These are phyloP conservation scores for Linnemannia zychae DNA, from an alignment of 192 early-diverging fungal species.

Conservation along the genomic window DNA sequence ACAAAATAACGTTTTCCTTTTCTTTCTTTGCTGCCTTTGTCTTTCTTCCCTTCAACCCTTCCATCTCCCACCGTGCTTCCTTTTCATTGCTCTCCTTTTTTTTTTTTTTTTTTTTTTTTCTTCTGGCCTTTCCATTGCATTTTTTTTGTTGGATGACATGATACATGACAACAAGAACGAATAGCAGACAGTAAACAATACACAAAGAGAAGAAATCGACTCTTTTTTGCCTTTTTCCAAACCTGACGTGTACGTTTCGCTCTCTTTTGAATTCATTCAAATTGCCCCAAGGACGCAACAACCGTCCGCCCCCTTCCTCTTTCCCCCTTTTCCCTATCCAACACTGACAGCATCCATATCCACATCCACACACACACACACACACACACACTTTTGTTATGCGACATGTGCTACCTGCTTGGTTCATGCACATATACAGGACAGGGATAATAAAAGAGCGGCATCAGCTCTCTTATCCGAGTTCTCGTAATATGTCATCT, in stretches of 20 bases:
- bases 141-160: background rate
- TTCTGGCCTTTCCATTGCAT: background rate
- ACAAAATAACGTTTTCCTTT: constrained; percentile 1
- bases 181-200: background rate
- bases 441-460: background rate
- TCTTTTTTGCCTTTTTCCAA: background rate
- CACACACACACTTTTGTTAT: background rate
- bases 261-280: background rate
- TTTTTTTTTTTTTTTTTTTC: background rate
- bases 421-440: background rate
- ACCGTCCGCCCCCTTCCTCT: too few relatives aligned
- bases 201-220: background rate
- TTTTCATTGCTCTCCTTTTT: background rate
- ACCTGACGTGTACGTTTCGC: background rate
- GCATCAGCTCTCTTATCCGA: background rate
- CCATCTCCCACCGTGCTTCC: background rate
- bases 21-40: background rate
- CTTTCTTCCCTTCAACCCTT: background rate
- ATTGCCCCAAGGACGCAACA: background rate
- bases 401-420: background rate
- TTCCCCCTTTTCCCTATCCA: background rate
- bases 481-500: background rate
- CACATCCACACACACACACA: background rate
- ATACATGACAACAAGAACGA: background rate
- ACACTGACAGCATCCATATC: background rate